These are phyloP conservation scores for Kickxella alabastrina DNA, from an alignment of 192 early-diverging fungal genomes.

Conservation along the genomic window DNA sequence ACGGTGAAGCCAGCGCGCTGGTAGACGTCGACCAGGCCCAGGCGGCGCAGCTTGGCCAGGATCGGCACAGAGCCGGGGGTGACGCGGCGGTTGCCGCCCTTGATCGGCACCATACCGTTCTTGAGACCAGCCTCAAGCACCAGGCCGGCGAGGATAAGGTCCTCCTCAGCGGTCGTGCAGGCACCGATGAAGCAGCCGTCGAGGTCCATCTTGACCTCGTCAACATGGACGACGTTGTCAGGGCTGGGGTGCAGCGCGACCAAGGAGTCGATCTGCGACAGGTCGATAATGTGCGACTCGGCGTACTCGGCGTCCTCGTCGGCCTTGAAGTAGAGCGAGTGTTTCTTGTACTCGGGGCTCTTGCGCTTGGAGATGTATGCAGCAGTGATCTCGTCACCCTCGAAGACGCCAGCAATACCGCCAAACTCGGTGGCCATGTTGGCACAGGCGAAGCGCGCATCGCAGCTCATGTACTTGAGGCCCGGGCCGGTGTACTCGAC, in stretches of 20 bases:
- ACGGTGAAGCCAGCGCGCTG: conserved; percentile 70
- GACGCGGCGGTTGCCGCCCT: conserved; percentile 64
- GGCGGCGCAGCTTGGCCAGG: conserved; percentile 68
- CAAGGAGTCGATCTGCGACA: conserved; percentile 63
- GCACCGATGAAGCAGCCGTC: conserved; percentile 81
- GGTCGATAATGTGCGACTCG: conserved; percentile 72
- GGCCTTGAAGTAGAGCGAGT: conserved; percentile 69
- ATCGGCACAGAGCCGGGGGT: conserved; percentile 77
- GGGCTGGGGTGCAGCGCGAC: conserved; percentile 72
- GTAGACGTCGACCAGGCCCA: conserved; percentile 72
- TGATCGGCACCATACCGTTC: conserved; percentile 60
- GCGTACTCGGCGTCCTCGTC: conserved; percentile 73
- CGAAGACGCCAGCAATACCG: conserved; percentile 80
- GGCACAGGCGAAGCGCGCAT: conserved; percentile 75
- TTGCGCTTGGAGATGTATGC: conserved; percentile 71
- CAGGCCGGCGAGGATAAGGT: conserved; percentile 71
- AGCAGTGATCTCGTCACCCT: conserved; percentile 70
- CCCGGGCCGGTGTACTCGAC: conserved; percentile 76
- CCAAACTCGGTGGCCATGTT: conserved; percentile 88
- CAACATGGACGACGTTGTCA: conserved; percentile 68
- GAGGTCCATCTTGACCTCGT: conserved; percentile 61
- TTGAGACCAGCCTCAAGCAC: conserved; percentile 72
- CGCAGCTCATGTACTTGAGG: conserved; percentile 74
- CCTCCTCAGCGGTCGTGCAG: conserved; percentile 80
- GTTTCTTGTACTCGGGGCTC: conserved; percentile 64